These are phyloP conservation scores for Botryotinia globosa DNA, from an alignment of 2,329 filamentous ascomycete genomes.

Conservation along the genomic window DNA sequence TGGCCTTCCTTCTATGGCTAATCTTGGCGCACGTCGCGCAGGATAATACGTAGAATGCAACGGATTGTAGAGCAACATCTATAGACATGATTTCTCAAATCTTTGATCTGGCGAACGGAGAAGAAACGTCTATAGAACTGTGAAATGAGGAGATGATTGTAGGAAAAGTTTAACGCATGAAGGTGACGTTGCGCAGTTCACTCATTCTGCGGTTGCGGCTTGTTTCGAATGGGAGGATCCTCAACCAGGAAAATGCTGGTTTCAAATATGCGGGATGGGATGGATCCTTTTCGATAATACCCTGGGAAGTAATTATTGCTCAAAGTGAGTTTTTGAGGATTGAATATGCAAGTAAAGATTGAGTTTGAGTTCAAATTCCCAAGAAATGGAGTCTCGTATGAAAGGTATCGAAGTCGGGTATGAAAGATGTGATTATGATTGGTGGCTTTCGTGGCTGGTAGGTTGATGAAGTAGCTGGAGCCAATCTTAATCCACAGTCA, in stretches of 20 bases:
- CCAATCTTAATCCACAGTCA: not conserved
- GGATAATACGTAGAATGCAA: constrained; percentile 73
- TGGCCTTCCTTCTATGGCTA: constrained; percentile 66
- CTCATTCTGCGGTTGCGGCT: constrained; percentile 8
- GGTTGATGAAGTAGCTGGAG: not conserved
- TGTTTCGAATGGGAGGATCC: constrained; percentile 15
- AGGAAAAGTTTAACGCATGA: constrained; percentile 15
- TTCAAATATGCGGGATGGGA: not conserved
- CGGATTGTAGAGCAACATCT: constrained; percentile 65
- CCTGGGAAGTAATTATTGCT: not conserved
- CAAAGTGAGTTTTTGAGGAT: not conserved
- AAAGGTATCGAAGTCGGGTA: not conserved
- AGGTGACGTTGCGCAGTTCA: constrained; percentile 11
- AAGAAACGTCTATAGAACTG: not conserved
- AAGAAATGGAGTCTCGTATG: not conserved
- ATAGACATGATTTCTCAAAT: constrained; percentile 47
- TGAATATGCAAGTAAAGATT: not conserved
- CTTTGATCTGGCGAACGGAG: not conserved
- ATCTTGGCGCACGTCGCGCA: constrained; percentile 77
- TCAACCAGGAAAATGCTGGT: not conserved
- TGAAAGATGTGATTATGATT: not conserved
- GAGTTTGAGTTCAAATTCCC: not conserved
- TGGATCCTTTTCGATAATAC: not conserved
- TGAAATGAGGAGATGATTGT: not conserved
- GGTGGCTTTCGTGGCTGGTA: not conserved